phyloP scores from a whole-genome alignment of 1,139 yeast genomes.

The Arxiozyma slooffiae region DNA sequence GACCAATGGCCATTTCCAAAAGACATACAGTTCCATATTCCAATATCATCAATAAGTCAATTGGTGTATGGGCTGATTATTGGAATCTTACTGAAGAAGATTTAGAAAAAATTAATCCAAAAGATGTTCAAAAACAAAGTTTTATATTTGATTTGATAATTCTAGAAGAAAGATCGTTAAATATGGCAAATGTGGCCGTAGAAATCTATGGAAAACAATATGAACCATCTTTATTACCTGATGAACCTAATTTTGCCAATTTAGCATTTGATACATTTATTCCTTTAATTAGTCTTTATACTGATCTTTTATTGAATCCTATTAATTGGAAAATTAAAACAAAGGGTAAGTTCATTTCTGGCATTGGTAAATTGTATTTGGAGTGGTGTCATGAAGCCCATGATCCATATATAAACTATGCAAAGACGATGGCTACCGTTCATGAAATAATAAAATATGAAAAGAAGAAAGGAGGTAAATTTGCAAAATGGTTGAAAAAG shows the following conservation, averaged over 20 bases:
- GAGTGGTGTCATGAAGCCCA: slow-evolving; percentile 59
- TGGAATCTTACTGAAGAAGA: slow-evolving; percentile 60
- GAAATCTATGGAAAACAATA: slow-evolving; percentile 44
- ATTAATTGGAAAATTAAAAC: slow-evolving; percentile 38
- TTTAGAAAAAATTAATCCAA: slow-evolving; percentile 44
- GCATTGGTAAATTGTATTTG: slow-evolving; percentile 54
- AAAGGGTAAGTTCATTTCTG: slow-evolving; percentile 60
- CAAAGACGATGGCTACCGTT: slow-evolving; percentile 43
- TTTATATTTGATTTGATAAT: slow-evolving; percentile 67
- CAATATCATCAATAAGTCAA: slow-evolving; percentile 29
- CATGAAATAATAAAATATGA: slow-evolving; percentile 47
- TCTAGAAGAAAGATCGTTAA: slow-evolving; percentile 66
- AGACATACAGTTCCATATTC: slow-evolving; percentile 25
- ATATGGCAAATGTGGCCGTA: slow-evolving; percentile 57
- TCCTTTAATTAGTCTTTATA: slow-evolving; percentile 54
- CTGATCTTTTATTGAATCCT: slow-evolving; percentile 48
- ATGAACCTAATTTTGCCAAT: slow-evolving; percentile 46
- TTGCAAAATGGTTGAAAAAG: slow-evolving; percentile 40
- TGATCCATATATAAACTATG: slow-evolving; percentile 49
- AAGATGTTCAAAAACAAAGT: slow-evolving; percentile 58
- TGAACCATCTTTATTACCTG: slow-evolving; percentile 37
- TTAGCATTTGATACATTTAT: slow-evolving; percentile 54
- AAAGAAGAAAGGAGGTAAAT: slow-evolving; percentile 41
- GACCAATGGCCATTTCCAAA: slow-evolving; percentile 22
- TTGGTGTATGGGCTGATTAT: slow-evolving; percentile 63